Percentiles rank a stretch among this genome's conserved stretches.
Evolutionary conservation across 345 rosid genomes (phyloP).

Genomic region (Corchorus capsularis): DNA sequence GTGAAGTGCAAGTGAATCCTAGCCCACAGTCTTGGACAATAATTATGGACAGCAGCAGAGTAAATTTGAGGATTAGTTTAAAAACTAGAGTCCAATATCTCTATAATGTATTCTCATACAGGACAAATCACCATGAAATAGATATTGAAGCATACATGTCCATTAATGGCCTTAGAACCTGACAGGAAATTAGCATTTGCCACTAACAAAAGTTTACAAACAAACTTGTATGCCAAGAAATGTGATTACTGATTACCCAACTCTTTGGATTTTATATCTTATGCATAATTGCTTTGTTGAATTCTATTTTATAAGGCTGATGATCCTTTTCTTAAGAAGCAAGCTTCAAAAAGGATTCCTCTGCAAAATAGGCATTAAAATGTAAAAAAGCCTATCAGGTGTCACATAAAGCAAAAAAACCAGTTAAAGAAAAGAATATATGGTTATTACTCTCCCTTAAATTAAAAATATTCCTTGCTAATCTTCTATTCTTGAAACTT

Average conservation of each 20-base stretch:
- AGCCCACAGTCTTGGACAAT: neutral
- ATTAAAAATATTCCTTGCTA: neutral
- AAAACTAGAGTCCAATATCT: conserved; percentile 1
- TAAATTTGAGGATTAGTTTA: conserved; percentile 14
- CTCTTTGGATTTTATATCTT: neutral
- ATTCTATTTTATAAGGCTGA: neutral
- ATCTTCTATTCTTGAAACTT: neutral
- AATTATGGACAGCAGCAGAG: neutral
- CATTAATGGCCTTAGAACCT: neutral
- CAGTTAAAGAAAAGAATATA: conserved; percentile 22
- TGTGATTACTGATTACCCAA: neutral
- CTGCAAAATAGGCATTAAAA: neutral
- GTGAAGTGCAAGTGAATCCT: conserved; percentile 6
- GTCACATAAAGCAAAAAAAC: conserved; percentile 6
- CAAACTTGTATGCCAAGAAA: neutral
- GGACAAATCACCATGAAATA: conserved; percentile 13
- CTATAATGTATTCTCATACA: conserved; percentile 7
- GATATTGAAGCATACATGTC: neutral
- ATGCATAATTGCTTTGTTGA: neutral
- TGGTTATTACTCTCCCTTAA: neutral
- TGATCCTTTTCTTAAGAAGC: neutral
- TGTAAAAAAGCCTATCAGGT: neutral
- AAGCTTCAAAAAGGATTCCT: neutral
- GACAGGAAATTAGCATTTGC: neutral
- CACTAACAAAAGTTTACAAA: neutral